These are phyloP conservation scores for Pseudotulostoma volvatum DNA, from an alignment of 495 filamentous ascomycete species.

Conservation along the genomic window DNA sequence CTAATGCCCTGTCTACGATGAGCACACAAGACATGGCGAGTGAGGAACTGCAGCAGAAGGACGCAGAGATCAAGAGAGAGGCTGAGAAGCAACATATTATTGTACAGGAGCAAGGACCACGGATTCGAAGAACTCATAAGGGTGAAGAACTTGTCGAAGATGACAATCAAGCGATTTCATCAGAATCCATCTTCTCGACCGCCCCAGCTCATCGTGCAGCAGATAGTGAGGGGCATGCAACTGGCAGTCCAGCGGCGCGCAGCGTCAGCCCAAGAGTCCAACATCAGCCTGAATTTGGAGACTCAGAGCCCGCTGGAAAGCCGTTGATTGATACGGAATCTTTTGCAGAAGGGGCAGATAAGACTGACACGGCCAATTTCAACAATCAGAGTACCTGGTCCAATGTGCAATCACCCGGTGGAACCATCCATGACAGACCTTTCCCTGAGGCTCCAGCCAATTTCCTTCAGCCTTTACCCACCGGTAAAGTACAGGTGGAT, in stretches of 20 bases:
- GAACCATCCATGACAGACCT: constrained; percentile 22
- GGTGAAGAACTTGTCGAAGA: constrained; percentile 81
- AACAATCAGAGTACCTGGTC: constrained; percentile 4
- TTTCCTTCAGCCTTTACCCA: constrained; percentile 26
- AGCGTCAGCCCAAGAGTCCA: constrained; percentile 12
- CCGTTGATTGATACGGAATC: background rate
- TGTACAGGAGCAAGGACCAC: constrained; percentile 64
- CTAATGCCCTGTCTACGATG: constrained; percentile 67
- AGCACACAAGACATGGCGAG: constrained; percentile 75
- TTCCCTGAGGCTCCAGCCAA: constrained; percentile 29
- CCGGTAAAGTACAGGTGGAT: constrained; percentile 43
- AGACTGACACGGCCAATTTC: constrained; percentile 2
- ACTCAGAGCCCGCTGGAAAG: constrained; percentile 20
- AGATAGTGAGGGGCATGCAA: constrained; percentile 23
- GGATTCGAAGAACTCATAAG: constrained; percentile 83
- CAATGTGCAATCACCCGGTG: constrained; percentile 19
- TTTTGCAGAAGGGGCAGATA: constrained; percentile 17
- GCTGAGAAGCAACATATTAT: constrained; percentile 80
- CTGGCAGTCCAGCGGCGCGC: constrained; percentile 13
- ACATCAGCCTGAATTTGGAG: constrained; percentile 11
- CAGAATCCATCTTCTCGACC: constrained; percentile 34
- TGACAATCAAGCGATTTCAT: constrained; percentile 30
- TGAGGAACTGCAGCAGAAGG: constrained; percentile 69
- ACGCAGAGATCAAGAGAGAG: constrained; percentile 55
- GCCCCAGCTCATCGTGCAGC: constrained; percentile 22